Evolutionary conservation across 2,329 filamentous ascomycete genomes (phyloP), one percentile per base, ranked within the genome.

Genomic region (Tolypocladium ophioglossoides): DNA sequence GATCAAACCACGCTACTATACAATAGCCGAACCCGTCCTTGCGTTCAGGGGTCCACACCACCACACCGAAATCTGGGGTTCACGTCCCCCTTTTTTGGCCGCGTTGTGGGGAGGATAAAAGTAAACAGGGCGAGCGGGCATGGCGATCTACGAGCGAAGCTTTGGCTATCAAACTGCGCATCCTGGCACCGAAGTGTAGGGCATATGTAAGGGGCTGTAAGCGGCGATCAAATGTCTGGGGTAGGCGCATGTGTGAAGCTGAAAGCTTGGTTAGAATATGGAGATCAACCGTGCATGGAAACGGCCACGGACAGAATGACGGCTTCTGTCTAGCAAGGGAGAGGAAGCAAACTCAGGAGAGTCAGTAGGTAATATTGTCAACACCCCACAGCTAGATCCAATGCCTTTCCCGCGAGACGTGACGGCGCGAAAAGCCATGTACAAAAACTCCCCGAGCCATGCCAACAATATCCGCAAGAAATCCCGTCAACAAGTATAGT

Each of bases 61-160:
- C 12, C 40, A 16, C 40, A 1, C 14, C 40, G 7, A 18, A 18
- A 24, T 44, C 40, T 22, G 22, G 40, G 41, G 41, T 18, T 7
- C 22, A 2, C 4, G 14, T 0, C 11, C 6, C 22, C 14, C 8
- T 18, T 16, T 18, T 10, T 1, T 6, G 2, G 4, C 24, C 4
- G 12, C 41, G 24, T 7, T 11, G 41, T 30, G 24, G 44, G 44
- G 24, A 8, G 35, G 35, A 14, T 18, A 7, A 16, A 8, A 11
- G 18, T 3, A 18, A 9, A 10, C 16, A 22, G 41, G 16, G 41
- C 41, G 22, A 10, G 41, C 41, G 41, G 16, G 24, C 2, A 24
- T 47, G 44, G 24, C 27, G 16, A 32, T 30, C 44, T 30, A 8
- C 14, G 7, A 18, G 7, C 24, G 14, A n/a, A n/a, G n/a, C n/a